phyloP scores from a whole-genome alignment of 2,329 filamentous ascomycete genomes.

The Aureobasidium sp. region DNA sequence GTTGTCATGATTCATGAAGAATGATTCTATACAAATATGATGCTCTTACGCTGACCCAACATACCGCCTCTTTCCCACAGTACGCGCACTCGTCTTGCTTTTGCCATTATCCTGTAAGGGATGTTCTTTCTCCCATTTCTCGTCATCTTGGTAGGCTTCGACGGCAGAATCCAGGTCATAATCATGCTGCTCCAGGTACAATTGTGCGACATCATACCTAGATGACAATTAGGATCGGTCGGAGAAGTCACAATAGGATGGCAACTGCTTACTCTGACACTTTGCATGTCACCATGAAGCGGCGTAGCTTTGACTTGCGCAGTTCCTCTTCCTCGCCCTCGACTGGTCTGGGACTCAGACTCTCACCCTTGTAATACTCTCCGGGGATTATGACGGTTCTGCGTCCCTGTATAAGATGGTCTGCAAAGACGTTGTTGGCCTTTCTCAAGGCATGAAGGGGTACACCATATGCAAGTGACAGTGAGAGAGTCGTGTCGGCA shows the following conservation, averaged over 20 bases:
- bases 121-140: slow-evolving; percentile 64
- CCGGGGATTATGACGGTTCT: slow-evolving; percentile 64
- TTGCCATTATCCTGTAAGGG: slow-evolving; percentile 44
- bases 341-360: slow-evolving; percentile 60
- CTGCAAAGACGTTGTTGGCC: slow-evolving; percentile 61
- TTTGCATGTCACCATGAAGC: slow-evolving; percentile 74
- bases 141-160: slow-evolving; percentile 58
- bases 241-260: neutral
- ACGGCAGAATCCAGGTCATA: slow-evolving; percentile 60
- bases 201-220: slow-evolving; percentile 59
- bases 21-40: neutral
- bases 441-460: slow-evolving; percentile 53
- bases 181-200: slow-evolving; percentile 63
- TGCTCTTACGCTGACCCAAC: slow-evolving; percentile 18
- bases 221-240: slow-evolving; percentile 27
- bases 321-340: slow-evolving; percentile 66
- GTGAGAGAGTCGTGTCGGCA: slow-evolving; percentile 56
- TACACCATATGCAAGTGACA: slow-evolving; percentile 64
- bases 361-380: slow-evolving; percentile 57
- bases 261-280: slow-evolving; percentile 52
- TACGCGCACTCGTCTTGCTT: slow-evolving; percentile 31
- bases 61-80: slow-evolving; percentile 28
- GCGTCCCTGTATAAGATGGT: slow-evolving; percentile 61
- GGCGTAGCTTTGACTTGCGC: slow-evolving; percentile 59
- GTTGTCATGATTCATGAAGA: neutral